Conservation (phyloP, 2,329 filamentous ascomycete species). For the Fusarium torulosum region DNA sequence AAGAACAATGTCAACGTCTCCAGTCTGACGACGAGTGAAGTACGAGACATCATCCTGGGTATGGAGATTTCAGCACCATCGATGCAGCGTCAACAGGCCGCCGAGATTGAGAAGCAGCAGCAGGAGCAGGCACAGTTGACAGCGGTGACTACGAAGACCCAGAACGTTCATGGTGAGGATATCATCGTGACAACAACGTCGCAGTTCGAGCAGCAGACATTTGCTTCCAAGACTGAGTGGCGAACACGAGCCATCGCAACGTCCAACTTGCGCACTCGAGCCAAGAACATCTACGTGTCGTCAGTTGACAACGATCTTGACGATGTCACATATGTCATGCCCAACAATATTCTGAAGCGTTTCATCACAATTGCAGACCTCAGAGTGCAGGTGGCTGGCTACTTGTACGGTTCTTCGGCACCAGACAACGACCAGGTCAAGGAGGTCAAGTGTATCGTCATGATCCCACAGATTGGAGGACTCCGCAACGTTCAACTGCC, state of each 20-base stretch:
- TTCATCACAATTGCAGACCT: constrained; percentile 98
- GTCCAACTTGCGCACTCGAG: constrained; percentile 90
- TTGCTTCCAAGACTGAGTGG: constrained; percentile 99
- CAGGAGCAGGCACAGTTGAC: constrained; percentile 97
- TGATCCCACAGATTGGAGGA: constrained; percentile 96
- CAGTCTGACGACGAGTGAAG: constrained; percentile 95
- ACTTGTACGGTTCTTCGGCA: constrained; percentile 92
- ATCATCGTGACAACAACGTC: constrained; percentile 99
- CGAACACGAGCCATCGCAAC: constrained; percentile 96
- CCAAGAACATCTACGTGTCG: constrained; percentile 99
- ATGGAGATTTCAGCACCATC: constrained; percentile 99
- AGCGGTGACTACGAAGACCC: constrained; percentile 97
- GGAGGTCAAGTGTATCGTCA: constrained; percentile 95
- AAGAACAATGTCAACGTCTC: constrained; percentile 99
- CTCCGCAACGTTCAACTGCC: constrained; percentile 92
- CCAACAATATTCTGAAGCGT: constrained; percentile 97
- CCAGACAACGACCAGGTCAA: constrained; percentile 97
- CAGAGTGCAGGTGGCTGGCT: constrained; percentile 95
- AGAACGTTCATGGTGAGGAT: constrained; percentile 96
- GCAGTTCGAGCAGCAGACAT: constrained; percentile 96
- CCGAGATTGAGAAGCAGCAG: constrained; percentile 99
- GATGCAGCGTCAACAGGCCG: constrained; percentile 97
- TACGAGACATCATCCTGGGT: constrained; percentile 97
- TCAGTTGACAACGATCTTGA: constrained; percentile 93
- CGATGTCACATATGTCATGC: constrained; percentile 97